phyloP scores from a whole-genome alignment of 139 green algal genomes.

The Closterium sp. region DNA sequence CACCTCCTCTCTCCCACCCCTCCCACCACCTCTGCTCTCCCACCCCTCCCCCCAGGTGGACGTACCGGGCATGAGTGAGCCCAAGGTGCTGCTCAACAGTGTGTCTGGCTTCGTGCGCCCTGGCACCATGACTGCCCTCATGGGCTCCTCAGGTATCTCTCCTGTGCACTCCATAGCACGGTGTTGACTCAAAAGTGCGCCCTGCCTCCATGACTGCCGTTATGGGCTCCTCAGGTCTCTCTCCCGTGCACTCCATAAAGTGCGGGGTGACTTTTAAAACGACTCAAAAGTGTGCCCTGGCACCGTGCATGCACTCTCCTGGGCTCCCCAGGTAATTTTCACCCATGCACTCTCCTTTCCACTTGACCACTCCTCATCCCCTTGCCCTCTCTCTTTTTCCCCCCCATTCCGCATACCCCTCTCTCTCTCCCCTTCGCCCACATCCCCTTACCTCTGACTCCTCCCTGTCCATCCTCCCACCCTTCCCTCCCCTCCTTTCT shows the following conservation, averaged over 20 bases:
- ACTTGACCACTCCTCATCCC: too few relatives aligned
- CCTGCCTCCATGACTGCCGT: too few relatives aligned
- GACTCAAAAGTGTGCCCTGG: slow-evolving; percentile 45
- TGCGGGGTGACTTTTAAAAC: too few relatives aligned
- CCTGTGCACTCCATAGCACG: neutral
- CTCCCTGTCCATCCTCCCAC: neutral
- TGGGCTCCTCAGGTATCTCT: slow-evolving; percentile 52
- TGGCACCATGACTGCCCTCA: slow-evolving; percentile 53
- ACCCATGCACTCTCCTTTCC: too few relatives aligned
- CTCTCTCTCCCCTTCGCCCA: neutral
- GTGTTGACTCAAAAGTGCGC: neutral
- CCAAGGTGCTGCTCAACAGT: slow-evolving; percentile 37
- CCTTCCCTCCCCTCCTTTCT: too few relatives aligned
- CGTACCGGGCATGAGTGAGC: slow-evolving; percentile 17
- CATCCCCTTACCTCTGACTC: too few relatives aligned
- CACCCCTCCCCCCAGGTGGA: slow-evolving; percentile 11
- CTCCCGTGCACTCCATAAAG: too few relatives aligned
- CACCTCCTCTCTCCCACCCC: neutral
- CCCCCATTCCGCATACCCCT: neutral
- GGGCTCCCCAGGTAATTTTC: too few relatives aligned
- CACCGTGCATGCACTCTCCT: slow-evolving; percentile 28
- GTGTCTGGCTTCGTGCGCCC: slow-evolving; percentile 43
- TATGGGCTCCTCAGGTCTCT: too few relatives aligned
- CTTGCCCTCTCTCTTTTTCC: neutral
- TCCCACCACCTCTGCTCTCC: neutral